Conservation (phyloP, 2,329 filamentous ascomycete genomes). For the Epichloe brachyelytri region DNA sequence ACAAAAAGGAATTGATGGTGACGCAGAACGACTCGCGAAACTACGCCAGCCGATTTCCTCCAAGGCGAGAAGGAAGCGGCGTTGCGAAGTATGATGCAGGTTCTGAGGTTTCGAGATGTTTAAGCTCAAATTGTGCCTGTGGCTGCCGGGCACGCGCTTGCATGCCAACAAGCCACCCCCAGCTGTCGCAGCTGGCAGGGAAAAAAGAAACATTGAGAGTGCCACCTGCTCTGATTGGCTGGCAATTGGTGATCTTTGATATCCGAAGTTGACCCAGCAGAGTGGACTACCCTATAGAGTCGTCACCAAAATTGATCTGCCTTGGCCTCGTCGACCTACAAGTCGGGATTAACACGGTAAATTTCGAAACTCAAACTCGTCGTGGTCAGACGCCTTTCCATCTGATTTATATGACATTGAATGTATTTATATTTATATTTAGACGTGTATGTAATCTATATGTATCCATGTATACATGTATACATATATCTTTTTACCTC, state of each 20-base stretch:
- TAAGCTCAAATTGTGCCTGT: not conserved
- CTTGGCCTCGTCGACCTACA: too few species aligned
- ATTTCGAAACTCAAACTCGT: too few species aligned
- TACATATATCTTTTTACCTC: too few species aligned
- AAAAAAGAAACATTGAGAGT: not conserved
- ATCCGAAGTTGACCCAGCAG: not conserved
- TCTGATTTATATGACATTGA: too few species aligned
- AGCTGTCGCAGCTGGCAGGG: not conserved
- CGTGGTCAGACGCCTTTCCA: too few species aligned
- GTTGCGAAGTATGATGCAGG: not conserved
- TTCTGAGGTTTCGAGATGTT: not conserved
- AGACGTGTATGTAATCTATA: too few species aligned
- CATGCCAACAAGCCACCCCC: not conserved
- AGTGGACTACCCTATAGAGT: not conserved
- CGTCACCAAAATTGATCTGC: too few species aligned
- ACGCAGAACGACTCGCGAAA: not conserved
- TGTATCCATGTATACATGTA: too few species aligned
- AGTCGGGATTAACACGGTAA: too few species aligned
- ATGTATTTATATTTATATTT: too few species aligned
- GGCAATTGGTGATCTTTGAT: not conserved
- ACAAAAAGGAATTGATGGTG: not conserved
- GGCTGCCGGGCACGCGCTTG: constrained; percentile 1
- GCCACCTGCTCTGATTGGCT: not conserved
- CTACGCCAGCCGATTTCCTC: not conserved
- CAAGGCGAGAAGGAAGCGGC: not conserved